These are phyloP conservation scores for Krasilnikovozyma curviuscula DNA, from an alignment of 768 basidiomycete species.

Conservation along the genomic window DNA sequence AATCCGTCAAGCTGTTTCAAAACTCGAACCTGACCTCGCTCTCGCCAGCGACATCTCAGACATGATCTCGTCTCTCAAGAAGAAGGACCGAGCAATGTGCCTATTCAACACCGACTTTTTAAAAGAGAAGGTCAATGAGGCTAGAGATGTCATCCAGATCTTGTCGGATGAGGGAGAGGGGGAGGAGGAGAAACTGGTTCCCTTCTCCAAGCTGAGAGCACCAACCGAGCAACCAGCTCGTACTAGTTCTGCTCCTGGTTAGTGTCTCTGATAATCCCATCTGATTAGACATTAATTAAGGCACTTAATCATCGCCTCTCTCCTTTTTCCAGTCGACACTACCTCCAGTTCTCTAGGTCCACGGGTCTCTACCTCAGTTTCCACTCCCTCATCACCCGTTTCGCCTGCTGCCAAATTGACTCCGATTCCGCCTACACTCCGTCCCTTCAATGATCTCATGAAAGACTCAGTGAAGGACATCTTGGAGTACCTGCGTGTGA, in stretches of 20 bases:
- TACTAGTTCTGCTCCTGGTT: too few relatives aligned
- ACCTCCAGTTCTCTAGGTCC: too few relatives aligned
- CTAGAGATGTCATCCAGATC: slow-evolving; percentile 44
- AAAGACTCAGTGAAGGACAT: neutral
- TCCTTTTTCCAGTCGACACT: too few relatives aligned
- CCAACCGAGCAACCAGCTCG: too few relatives aligned
- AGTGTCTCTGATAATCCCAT: too few relatives aligned
- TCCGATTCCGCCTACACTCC: neutral
- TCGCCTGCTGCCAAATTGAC: too few relatives aligned
- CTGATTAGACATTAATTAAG: too few relatives aligned
- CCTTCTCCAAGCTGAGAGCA: too few relatives aligned
- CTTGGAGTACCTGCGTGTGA: neutral
- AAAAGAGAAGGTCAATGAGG: slow-evolving; percentile 56
- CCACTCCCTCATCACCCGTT: too few relatives aligned
- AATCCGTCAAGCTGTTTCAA: slow-evolving; percentile 45
- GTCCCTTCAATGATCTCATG: neutral
- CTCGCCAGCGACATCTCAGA: slow-evolving; percentile 50
- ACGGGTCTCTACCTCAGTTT: too few relatives aligned
- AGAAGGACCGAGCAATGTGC: slow-evolving; percentile 76
- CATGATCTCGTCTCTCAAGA: slow-evolving; percentile 65
- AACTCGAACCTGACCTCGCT: slow-evolving; percentile 35
- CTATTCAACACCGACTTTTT: slow-evolving; percentile 70
- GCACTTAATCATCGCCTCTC: too few relatives aligned
- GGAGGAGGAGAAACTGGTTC: slow-evolving; percentile 44
- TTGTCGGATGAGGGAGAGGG: slow-evolving; percentile 27